Conservation (phyloP, 371 early-diverging fungal genomes). For the Mortierella sp. region DNA sequence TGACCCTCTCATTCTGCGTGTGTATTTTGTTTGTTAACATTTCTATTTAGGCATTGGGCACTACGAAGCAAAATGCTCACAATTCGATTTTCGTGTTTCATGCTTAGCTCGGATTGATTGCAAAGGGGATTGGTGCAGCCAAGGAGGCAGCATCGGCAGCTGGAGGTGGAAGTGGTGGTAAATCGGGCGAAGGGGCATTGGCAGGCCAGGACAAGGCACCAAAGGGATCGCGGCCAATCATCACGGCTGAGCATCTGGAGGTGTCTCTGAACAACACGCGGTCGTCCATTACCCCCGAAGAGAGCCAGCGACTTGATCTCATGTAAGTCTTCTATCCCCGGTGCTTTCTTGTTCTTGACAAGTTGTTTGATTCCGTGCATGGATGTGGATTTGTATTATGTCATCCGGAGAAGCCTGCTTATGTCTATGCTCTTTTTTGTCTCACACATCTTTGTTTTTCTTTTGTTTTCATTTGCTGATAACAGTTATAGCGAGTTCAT, state of each 20-base stretch:
- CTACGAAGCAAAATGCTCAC: constrained; percentile 1
- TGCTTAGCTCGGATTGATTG: constrained; percentile 65
- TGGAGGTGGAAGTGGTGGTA: constrained; percentile 8
- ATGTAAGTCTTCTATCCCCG: constrained; percentile 60
- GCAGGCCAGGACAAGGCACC: constrained; percentile 11
- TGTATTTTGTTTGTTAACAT: neutral
- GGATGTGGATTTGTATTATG: neutral
- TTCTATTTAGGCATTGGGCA: neutral
- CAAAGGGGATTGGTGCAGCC: constrained; percentile 58
- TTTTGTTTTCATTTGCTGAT: neutral
- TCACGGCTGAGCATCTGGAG: constrained; percentile 68
- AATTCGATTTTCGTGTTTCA: neutral
- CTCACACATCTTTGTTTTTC: neutral
- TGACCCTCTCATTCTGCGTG: neutral
- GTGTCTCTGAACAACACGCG: constrained; percentile 71
- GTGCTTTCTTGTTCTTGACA: neutral
- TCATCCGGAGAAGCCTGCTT: neutral
- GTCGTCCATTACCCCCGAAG: constrained; percentile 76
- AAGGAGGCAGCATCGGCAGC: constrained; percentile 24
- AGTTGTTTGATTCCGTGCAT: neutral
- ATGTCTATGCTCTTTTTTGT: neutral
- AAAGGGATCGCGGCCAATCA: constrained; percentile 54
- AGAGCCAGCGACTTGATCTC: constrained; percentile 65
- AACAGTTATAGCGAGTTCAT: constrained; percentile 73
- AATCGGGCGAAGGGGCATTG: neutral